Evolutionary conservation across 2,329 filamentous ascomycete species (phyloP), one percentile per base, ranked within the genome.

Genomic region (Colletotrichum sidae): DNA sequence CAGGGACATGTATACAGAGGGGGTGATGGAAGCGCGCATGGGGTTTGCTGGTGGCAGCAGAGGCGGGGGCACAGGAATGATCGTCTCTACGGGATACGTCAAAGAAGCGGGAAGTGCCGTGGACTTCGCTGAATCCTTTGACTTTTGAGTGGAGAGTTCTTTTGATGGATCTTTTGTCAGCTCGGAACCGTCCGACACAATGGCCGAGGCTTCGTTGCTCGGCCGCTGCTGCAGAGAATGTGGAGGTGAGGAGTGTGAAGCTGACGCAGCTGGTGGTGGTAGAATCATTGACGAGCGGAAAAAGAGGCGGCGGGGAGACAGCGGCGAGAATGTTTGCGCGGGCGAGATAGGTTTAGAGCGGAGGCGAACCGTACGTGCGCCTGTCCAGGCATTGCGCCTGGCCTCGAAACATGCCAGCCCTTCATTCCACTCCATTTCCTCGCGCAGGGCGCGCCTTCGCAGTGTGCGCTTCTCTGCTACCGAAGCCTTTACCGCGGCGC

Each of bases 371-470:
- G 81, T 84, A 68, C 86, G 86, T 38, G 93, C 94, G 38, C 92
- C 90, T 1, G 94, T 95, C 95, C 95, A 98, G 7, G 88, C 89
- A 78, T 97, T 89, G 53, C 94, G 86, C 64, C 92, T 84, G 37
- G 90, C 87, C 65, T 90, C 86, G 78, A 93, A 98, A 75, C 91
- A 91, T n/a, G 89, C 86, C 61, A 97, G 76, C 0, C 95, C 95
- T 42, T 90, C 83, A 72, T 97, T 98, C 90, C 92, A 96, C 37
- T 81, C 76, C 79, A 89, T 86, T 79, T 92, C 90, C 60, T 88
- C 87, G 67, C 87, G 84, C 54, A 87, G 74, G 53, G 82, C 85
- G 70, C 83, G 85, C 59, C 88, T 83, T 46, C 86, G 82, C 67
- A 83, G 85, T 41, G 87, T 82, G 66, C 83, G 85, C 61, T 84